Conservation (phyloP, 2,329 filamentous ascomycete species). For the Coniochaeta sp. region DNA sequence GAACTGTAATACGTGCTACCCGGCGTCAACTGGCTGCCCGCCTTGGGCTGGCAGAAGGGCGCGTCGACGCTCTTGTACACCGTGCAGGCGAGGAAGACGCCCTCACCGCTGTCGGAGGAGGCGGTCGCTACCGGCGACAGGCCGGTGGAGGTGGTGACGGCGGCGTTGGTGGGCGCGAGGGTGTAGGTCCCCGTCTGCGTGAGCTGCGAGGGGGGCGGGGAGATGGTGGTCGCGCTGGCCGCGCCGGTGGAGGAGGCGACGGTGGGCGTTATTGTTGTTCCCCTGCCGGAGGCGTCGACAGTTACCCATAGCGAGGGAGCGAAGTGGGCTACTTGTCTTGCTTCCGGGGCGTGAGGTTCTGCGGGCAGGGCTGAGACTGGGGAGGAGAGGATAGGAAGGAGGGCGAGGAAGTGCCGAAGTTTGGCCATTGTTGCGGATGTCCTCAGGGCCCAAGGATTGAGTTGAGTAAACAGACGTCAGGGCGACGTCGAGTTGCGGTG, state of each 20-base stretch:
- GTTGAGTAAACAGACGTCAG: too few relatives aligned
- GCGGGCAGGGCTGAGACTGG: conserved; percentile 12
- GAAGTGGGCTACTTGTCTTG: conserved; percentile 5
- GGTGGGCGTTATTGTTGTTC: conserved; percentile 20
- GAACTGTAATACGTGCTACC: conserved; percentile 26
- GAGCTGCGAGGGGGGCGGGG: conserved; percentile 19
- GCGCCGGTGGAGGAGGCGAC: conserved; percentile 18
- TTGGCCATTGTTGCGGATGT: background rate
- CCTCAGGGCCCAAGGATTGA: background rate
- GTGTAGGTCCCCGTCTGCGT: conserved; percentile 21
- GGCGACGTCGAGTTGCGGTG: background rate
- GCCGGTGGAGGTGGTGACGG: conserved; percentile 21
- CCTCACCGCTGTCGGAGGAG: conserved; percentile 13
- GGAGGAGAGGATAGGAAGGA: background rate
- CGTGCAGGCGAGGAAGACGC: conserved; percentile 23
- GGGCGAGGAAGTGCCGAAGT: background rate
- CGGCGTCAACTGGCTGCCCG: conserved; percentile 19
- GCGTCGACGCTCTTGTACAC: conserved; percentile 15
- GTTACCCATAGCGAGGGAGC: conserved; percentile 21
- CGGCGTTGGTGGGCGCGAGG: conserved; percentile 15
- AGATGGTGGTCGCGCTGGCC: conserved; percentile 19
- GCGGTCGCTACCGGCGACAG: conserved; percentile 23
- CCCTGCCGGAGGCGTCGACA: conserved; percentile 19
- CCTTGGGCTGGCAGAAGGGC: conserved; percentile 26
- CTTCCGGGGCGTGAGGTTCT: conserved; percentile 12